These are phyloP conservation scores for Leishmania major DNA, from an alignment of 208 protist genomes.

Conservation along the genomic window DNA sequence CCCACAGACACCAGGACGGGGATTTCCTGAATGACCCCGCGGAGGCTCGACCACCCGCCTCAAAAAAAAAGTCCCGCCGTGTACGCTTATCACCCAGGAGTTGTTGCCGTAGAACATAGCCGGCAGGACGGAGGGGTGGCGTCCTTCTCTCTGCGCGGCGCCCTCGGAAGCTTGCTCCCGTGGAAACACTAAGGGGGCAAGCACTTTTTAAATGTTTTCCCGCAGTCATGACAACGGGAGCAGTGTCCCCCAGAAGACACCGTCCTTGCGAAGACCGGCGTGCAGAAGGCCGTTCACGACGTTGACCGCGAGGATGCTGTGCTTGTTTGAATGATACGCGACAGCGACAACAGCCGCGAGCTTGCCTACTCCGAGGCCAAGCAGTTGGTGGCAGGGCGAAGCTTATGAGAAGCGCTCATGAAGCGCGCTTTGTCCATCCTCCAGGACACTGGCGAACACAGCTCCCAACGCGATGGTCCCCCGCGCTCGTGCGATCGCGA, in stretches of 20 bases:
- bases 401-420: constrained; percentile 43
- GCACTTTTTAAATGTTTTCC: constrained; percentile 30
- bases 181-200: constrained; percentile 32
- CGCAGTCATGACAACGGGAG: constrained; percentile 28
- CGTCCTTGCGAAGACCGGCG: constrained; percentile 28
- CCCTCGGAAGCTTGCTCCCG: constrained; percentile 32
- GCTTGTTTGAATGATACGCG: constrained; percentile 59
- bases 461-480: constrained; percentile 41
- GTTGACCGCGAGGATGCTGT: constrained; percentile 47
- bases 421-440: constrained; percentile 21
- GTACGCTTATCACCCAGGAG: constrained; percentile 33
- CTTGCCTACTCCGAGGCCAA: constrained; percentile 36
- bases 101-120: constrained; percentile 27
- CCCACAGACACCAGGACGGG: constrained; percentile 29
- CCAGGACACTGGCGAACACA: constrained; percentile 14
- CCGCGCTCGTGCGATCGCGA: constrained; percentile 34
- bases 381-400: constrained; percentile 45
- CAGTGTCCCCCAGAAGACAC: constrained; percentile 23
- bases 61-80: constrained; percentile 28
- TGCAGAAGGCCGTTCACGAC: constrained; percentile 26
- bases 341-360: constrained; percentile 45
- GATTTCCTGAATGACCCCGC: constrained; percentile 6
- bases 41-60: constrained; percentile 17
- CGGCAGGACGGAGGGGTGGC: constrained; percentile 19
- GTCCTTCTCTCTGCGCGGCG: constrained; percentile 53